Base-by-base conservation (phyloP, 352 stramenopile species). In the Thalassiosira oceanica region DNA sequence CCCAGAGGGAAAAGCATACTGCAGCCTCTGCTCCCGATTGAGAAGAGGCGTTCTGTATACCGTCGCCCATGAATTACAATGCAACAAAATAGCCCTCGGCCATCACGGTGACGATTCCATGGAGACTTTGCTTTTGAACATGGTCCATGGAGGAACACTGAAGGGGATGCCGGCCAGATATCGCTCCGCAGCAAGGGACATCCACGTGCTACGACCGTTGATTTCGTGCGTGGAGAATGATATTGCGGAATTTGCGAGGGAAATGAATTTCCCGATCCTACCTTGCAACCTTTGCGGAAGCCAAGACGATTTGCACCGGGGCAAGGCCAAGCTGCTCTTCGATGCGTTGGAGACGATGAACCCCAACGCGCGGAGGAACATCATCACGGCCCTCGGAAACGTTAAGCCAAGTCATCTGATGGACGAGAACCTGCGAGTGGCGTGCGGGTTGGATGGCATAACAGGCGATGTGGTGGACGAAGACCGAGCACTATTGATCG, bases 101-200 rank as follows among this genome's bases (percentile, higher is more conserved):
- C 93, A 97, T 76, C 93, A 97, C 62, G 76, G 94, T 24, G 93
- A 97, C 61, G 93, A 97, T 71, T 66, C 94, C 21, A 89, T 92
- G 4, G 93, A 97, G 70, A 95, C 90, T 21, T 93, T 96, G 61
- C 83, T 97, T 37, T 93, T 97, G 80, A 95, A 92, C 36, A 87
- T 92, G 16, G 92, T 97, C 56, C 92, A 97, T 81, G 95, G 94
- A 49, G 93, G 92, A 6, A 80, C 94, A 55, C 55, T 95, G 46
- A 92, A 92, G 36, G 93, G 89, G 0, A 97, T 97, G 93, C 95
- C 95, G 58, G 92, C 93, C 31, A 93, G 92, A 53, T 97, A 97
- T 75, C 93, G 88, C 76, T 94, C 92, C 69, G 82, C 93, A 24
- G 55, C 65, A 10, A 80, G 82, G 48, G 86, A 95, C 52, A 73